Evolutionary conservation across 176 grass and related monocot genomes (phyloP), one percentile per base, ranked within the genome.

Genomic region (Eragrostis nindensis): DNA sequence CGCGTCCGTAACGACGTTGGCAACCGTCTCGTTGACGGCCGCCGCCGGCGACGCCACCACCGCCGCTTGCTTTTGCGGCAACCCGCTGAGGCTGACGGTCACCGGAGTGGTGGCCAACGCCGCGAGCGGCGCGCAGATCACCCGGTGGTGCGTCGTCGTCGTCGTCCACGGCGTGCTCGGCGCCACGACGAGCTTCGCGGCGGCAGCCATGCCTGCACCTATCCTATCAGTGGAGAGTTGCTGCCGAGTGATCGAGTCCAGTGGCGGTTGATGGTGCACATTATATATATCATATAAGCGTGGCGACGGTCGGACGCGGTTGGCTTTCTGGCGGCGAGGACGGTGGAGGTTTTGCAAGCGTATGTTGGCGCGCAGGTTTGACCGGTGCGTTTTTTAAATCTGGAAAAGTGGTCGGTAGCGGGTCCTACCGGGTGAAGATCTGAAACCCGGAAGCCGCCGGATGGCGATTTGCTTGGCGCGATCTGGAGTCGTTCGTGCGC

Each of bases 391-490:
- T 46, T 76, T 41, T 81, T 27, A 60, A 68, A 29, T 14, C 11
- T 18, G 32, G 2, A 73, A 84, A 86, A 55, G 84, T 86, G 84
- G 84, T 86, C 77, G 77, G 84, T 80, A 68, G 21, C 77, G 77
- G 84, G 77, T 80, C 26, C 54, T 5, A 56, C 27, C 19, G 38
- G 38, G 46, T 41, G 11, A 4, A 1, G 64, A 60, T 21, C 63
- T 5, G 21, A 2, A n/a, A 66, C 54, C 42, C 11, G n/a, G 13
- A 7, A 42, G 3, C 6, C 16, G 57, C 25, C 11, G 56, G 15
- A 7, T 77, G 43, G 47, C 13, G 19, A 7, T 9, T 21, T 21
- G 52, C 52, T 55, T 55, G 52, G 52, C 19, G 42, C 42, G 42
- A 44, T 10, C 4, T 44, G 32, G 40, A 44, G 6, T 44, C 42